Evolutionary conservation across 192 early-diverging fungal species (phyloP), one percentile per base, ranked within the genome.

Genomic region (Backusella macrospora): DNA sequence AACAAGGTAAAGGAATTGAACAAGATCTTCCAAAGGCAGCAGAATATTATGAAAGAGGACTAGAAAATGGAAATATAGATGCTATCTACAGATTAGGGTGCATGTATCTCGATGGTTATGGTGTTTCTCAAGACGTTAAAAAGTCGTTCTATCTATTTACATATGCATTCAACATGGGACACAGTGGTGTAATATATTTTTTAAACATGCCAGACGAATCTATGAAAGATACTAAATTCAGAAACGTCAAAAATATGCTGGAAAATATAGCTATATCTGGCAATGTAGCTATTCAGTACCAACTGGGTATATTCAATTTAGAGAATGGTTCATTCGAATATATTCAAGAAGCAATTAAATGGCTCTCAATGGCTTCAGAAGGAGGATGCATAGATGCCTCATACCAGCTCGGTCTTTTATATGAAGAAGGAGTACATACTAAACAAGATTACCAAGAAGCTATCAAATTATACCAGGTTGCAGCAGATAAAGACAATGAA

Each of bases 1-100:
- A 74, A 55, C 76, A 81, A 23, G 48, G 18, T 26, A 72, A 79
- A 10, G 81, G 81, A n/a, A 63, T 72, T 1, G 65, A 39, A 5
- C 52, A 68, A 14, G 75, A 85, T 52, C 10, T 74, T 16, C 38
- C 29, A 26, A 76, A 73, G 23, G 79, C 82, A 12, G 10, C 64
- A 38, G 69, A 71, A 43, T 72, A 46, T 4, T 83, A 72, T 71
- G 29, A 62, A 16, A 44, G 71, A 9, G 76, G 71, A 40, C 66
- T 55, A 9, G 39, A 62, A 5, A 73, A 73, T 23, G 72, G 70
- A 66, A 48, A 65, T 10, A 16, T 76, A 21, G 67, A 67, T 4
- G 76, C 77, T 40, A 72, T 76, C 38, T 65, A 52, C 23, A 68
- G 66, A 40, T 10, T 68, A 9, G 66, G n/a, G 0, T 1, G 48